phyloP scores from a whole-genome alignment of 1,284 basidiomycete species.

The Ganoderma multipileum region DNA sequence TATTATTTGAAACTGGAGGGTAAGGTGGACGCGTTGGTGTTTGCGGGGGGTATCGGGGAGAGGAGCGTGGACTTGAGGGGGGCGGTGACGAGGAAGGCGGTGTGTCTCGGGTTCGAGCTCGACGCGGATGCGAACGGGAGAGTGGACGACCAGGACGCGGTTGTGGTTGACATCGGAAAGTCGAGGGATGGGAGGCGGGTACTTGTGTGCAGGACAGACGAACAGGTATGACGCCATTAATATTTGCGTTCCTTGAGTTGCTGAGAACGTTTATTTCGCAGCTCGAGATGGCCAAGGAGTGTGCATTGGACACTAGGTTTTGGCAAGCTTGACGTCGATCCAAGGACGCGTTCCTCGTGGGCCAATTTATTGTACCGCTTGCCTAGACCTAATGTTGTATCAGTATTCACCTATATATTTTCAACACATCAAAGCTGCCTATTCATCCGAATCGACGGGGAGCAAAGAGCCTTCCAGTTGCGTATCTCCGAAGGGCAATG shows the following conservation, averaged over 20 bases:
- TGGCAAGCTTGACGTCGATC: slow-evolving; percentile 34
- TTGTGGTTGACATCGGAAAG: slow-evolving; percentile 55
- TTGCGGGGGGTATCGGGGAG: slow-evolving; percentile 89
- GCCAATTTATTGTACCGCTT: neutral
- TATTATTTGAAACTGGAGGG: slow-evolving; percentile 78
- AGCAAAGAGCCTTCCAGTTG: too few relatives aligned
- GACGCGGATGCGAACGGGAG: slow-evolving; percentile 44
- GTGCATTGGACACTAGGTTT: slow-evolving; percentile 50
- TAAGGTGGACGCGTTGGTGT: slow-evolving; percentile 80
- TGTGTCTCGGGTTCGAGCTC: slow-evolving; percentile 66
- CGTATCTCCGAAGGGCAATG: too few relatives aligned
- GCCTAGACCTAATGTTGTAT: neutral
- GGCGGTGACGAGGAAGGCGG: slow-evolving; percentile 59
- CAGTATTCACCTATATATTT: too few relatives aligned
- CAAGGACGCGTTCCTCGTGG: neutral
- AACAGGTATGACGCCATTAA: slow-evolving; percentile 43
- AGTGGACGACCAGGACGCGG: slow-evolving; percentile 51
- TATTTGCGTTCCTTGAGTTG: neutral
- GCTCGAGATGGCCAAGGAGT: slow-evolving; percentile 73
- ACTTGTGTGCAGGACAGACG: slow-evolving; percentile 71
- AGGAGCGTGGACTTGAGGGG: slow-evolving; percentile 64
- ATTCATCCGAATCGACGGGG: too few relatives aligned
- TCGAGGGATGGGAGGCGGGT: slow-evolving; percentile 45
- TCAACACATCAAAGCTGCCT: too few relatives aligned
- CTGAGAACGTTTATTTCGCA: slow-evolving; percentile 37